Base-by-base conservation (phyloP, 176 grass and related monocot species). In the Calamus simplicifolius region DNA sequence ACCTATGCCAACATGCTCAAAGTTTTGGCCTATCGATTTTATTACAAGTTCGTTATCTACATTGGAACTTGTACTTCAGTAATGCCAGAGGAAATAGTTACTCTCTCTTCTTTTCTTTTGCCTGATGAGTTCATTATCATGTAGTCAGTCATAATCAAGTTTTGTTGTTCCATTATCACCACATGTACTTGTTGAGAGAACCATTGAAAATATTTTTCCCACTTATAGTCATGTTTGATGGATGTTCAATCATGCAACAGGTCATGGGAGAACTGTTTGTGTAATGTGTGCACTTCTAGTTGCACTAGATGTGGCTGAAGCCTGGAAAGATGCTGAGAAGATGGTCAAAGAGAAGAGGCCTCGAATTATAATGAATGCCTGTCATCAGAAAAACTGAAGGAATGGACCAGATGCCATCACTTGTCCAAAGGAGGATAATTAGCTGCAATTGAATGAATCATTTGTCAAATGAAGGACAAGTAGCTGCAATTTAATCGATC, bases 191-290 rank as follows among this genome's bases (percentile, higher is more conserved):
- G 35, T 43, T 43, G 35, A 43, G 35, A 43, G 35, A 43, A 43
- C 2, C 35, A 43, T 43, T 12, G 35, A 43, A 43, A 43, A 43
- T 43, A 43, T 43, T 43, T 43, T 43, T 12, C 35, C 35, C 35
- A 43, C 8, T 43, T 43, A 43, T 13, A 43, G 35, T 43, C 35
- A 43, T 10, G 35, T 43, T 43, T 43, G 7, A 43, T 43, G 35
- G 35, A 43, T 43, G 35, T 2, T 43, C 35, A 13, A 43, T 43
- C 50, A 54, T 31, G 18, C 52, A 25, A 68, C 65, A 92, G 93
- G 93, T 80, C 93, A 92, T 81, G 87, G 87, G 69, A 88, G 87
- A 85, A 92, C 84, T 43, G 84, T 84, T 16, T 85, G 84, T 59
- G 81, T 89, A 35, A 78, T 88, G 81, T 92, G 80, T n/a, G 87